Percentiles rank a stretch among this genome's conserved stretches.
Conservation (phyloP, 257 asterid species). For the Marsdenia floribunda region DNA sequence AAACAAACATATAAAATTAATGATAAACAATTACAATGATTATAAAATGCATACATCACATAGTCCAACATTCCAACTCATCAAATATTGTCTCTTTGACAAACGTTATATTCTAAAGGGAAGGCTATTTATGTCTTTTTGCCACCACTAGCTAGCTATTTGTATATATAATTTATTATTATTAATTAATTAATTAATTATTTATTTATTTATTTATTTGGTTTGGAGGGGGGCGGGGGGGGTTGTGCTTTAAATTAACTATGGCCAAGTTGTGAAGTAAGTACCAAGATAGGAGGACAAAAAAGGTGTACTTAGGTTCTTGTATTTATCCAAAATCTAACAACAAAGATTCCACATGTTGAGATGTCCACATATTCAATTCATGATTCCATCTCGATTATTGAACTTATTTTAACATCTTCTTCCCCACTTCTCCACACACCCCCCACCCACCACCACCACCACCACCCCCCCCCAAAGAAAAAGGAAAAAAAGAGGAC, state of each 20-base stretch:
- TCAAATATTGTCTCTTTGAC: constrained; percentile 5
- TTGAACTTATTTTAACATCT: background rate
- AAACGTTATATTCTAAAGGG: background rate
- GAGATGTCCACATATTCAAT: constrained; percentile 6
- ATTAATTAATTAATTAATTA: background rate
- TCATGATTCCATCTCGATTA: constrained; percentile 15
- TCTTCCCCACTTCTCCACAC: too few relatives aligned
- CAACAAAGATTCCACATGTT: constrained; percentile 7
- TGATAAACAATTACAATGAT: too few relatives aligned
- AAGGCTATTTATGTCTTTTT: background rate
- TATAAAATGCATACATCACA: too few relatives aligned
- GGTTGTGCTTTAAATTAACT: background rate
- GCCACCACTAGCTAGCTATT: background rate
- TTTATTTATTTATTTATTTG: too few relatives aligned
- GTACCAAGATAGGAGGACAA: constrained; percentile 3
- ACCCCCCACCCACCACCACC: too few relatives aligned
- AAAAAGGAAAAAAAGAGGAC: too few relatives aligned
- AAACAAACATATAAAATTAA: too few relatives aligned
- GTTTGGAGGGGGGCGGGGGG: background rate
- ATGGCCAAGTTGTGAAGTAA: constrained; percentile 12
- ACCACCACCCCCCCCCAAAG: too few relatives aligned
- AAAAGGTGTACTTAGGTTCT: background rate
- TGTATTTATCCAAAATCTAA: constrained; percentile 8
- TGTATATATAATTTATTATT: background rate
- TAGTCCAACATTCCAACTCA: background rate